A percentile compares a stretch with the other conserved stretches of the same genome.
phyloP scores from a whole-genome alignment of 2,329 filamentous ascomycete genomes.

The Colletotrichum musae region DNA sequence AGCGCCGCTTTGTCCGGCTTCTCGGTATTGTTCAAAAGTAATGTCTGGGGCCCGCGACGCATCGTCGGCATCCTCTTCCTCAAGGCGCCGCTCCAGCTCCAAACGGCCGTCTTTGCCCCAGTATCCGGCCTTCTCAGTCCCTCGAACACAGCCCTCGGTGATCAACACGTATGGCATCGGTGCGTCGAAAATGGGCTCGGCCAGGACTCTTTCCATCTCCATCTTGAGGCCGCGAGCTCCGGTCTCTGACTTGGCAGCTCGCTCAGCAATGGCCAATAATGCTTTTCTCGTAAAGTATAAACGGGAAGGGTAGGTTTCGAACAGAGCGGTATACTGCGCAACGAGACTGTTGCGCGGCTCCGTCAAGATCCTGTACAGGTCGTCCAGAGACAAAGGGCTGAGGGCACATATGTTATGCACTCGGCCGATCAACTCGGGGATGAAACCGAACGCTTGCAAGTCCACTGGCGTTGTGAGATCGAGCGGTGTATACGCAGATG shows the following conservation, averaged over 20 bases:
- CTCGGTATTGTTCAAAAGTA: slow-evolving; percentile 58
- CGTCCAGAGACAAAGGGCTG: slow-evolving; percentile 76
- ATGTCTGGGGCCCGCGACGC: slow-evolving; percentile 39
- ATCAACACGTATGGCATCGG: slow-evolving; percentile 83
- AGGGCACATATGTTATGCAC: slow-evolving; percentile 92
- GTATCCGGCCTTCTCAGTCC: slow-evolving; percentile 71
- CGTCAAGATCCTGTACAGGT: slow-evolving; percentile 89
- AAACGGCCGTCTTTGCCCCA: slow-evolving; percentile 80
- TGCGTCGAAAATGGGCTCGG: slow-evolving; percentile 86
- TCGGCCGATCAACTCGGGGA: slow-evolving; percentile 95
- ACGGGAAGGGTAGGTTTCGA: slow-evolving; percentile 83
- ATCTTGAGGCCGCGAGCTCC: slow-evolving; percentile 85
- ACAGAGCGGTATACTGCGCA: slow-evolving; percentile 90
- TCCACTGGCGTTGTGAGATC: slow-evolving; percentile 83
- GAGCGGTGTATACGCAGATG: slow-evolving; percentile 68
- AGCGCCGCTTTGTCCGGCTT: slow-evolving; percentile 64
- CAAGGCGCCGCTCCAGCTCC: slow-evolving; percentile 77
- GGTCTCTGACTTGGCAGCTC: slow-evolving; percentile 74
- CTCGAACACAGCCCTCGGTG: slow-evolving; percentile 77
- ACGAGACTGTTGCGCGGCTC: slow-evolving; percentile 92
- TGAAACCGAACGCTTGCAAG: slow-evolving; percentile 89
- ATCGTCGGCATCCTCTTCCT: slow-evolving; percentile 69
- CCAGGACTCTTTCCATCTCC: slow-evolving; percentile 84
- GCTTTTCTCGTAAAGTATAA: slow-evolving; percentile 87
- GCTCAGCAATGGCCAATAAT: slow-evolving; percentile 83